Conservation (phyloP, 768 basidiomycete genomes). For the Leccinum pellstonianum region DNA sequence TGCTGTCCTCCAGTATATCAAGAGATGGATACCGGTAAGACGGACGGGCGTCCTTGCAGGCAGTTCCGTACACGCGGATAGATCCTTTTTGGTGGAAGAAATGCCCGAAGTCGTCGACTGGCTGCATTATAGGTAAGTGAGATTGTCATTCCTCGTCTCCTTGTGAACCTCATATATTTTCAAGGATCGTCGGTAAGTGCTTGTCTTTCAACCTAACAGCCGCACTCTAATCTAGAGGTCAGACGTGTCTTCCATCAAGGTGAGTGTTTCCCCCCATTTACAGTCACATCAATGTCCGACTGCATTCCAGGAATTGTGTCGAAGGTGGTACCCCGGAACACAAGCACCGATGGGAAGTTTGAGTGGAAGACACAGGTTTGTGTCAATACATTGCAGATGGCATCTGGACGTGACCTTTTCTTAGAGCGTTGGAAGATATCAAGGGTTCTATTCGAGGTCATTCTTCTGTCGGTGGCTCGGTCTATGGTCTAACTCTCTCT, state of each 20-base stretch:
- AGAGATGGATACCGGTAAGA: slow-evolving; percentile 75
- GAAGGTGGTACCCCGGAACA: slow-evolving; percentile 64
- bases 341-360: slow-evolving; percentile 23
- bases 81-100: slow-evolving; percentile 63
- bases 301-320: slow-evolving; percentile 57
- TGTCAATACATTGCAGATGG: slow-evolving; percentile 1
- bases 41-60: slow-evolving; percentile 76
- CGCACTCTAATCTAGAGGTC: background rate
- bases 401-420: background rate
- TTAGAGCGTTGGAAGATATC: slow-evolving; percentile 83
- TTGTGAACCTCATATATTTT: background rate
- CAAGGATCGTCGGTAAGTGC: slow-evolving; percentile 68
- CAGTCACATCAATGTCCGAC: background rate
- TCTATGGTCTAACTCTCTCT: slow-evolving; percentile 1
- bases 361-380: slow-evolving; percentile 59
- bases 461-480: background rate
- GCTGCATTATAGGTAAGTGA: slow-evolving; percentile 72
- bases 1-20: slow-evolving; percentile 72
- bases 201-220: background rate
- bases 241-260: slow-evolving; percentile 89
- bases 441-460: slow-evolving; percentile 69
- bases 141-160: background rate
- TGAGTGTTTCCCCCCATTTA: slow-evolving; percentile 16
- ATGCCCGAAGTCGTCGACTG: slow-evolving; percentile 82
- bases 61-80: slow-evolving; percentile 83